Base-by-base conservation (phyloP, 129 eudicot species). In the Artemisia annua region DNA sequence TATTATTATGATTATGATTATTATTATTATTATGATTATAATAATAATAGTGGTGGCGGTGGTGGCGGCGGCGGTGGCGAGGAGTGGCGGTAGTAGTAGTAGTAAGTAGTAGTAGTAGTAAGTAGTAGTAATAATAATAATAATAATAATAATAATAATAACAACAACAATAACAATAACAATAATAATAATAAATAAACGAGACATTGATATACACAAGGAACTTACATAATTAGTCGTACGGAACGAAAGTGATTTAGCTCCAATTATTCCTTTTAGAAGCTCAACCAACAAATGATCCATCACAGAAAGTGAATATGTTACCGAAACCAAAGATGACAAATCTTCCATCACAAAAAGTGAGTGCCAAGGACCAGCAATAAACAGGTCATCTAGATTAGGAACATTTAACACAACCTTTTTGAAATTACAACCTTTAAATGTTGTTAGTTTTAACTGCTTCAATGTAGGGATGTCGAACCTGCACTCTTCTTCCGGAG, bases 371-470 rank as follows among this genome's bases (percentile, higher is more conserved):
- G n/a, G n/a, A n/a, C 60, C 35, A 32, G 1, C 6, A 61, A 72
- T 16, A 46, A 20, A 63, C 15, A 61, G 52, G 61, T 55, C 24
- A 12, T 73, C 69, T 19, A 73, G 77, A 73, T 61, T 61, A 48
- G 69, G 77, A 16, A 50, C 32, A 2, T 59, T 73, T 7, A 73
- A 9, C 48, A 48, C 57, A 61, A 73, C 43, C 46, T 60, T 59
- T 48, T 14, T 32, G n/a, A n/a, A 5, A 15, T 1, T 11, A 2
- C 11, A 2, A 39, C 15, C 1, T 51, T 52, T 8, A 28, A 19
- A 1, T 1, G 11, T 67, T 11, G 1, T 30, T 39, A 58, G 12
- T 19, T 59, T 17, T 20, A 72, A 35, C n/a, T 35, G 67, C 67
- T 58, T 72, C 68, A 72, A 58, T 43, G 68, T 57, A 20, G 76